These are phyloP conservation scores for Elymus sibiricus DNA, from an alignment of 176 grass and related monocot species.

Conservation along the genomic window DNA sequence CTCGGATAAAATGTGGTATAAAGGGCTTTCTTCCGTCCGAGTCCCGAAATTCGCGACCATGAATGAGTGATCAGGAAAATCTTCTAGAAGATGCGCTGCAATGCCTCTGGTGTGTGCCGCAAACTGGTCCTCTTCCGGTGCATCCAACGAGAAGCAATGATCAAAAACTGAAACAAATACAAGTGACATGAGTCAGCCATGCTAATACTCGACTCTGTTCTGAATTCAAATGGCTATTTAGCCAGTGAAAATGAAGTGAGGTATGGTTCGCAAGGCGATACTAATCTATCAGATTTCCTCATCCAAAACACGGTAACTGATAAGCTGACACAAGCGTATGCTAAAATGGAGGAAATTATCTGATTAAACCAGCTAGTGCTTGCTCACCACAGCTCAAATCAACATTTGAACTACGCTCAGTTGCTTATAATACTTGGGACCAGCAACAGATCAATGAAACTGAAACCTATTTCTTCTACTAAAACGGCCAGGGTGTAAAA, in stretches of 20 bases:
- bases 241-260: not conserved
- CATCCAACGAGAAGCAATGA: slow-evolving; percentile 70
- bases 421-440: not conserved
- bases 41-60: slow-evolving; percentile 77
- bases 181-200: slow-evolving; percentile 22
- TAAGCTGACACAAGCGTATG: too few relatives aligned
- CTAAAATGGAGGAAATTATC: not conserved
- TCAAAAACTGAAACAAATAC: slow-evolving; percentile 69
- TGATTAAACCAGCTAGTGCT: not conserved
- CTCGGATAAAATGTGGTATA: slow-evolving; percentile 57
- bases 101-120: slow-evolving; percentile 59
- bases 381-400: not conserved
- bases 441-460: not conserved
- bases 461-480: not conserved
- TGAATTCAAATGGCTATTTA: not conserved
- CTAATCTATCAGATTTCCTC: not conserved
- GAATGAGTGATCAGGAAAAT: slow-evolving; percentile 71
- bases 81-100: slow-evolving; percentile 47
- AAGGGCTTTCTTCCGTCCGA: slow-evolving; percentile 57
- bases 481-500: not conserved
- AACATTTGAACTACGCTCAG: not conserved
- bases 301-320: not conserved
- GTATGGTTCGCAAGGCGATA: not conserved
- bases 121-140: slow-evolving; percentile 45
- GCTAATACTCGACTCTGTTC: not conserved